Evolutionary conservation across 2,329 filamentous ascomycete genomes (phyloP).

Genomic region (Epichloe glyceriae): DNA sequence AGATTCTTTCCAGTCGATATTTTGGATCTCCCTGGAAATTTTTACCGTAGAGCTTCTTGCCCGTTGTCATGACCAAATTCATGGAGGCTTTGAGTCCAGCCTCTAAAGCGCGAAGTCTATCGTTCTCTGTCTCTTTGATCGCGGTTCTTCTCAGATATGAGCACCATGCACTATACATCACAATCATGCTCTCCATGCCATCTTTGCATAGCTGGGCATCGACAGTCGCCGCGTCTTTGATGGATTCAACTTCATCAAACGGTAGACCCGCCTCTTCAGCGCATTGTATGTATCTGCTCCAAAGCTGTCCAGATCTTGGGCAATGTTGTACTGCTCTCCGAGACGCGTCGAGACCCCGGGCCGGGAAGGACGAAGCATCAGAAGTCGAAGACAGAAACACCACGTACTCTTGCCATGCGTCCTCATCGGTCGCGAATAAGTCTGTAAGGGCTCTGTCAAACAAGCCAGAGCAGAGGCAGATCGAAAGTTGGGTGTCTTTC

Average conservation of each 20-base stretch:
- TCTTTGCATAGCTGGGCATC: slow-evolving; percentile 73
- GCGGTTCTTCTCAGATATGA: slow-evolving; percentile 81
- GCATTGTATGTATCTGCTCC: slow-evolving; percentile 78
- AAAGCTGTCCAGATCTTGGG: slow-evolving; percentile 82
- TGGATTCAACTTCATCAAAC: slow-evolving; percentile 71
- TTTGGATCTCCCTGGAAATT: slow-evolving; percentile 74
- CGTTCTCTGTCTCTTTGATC: slow-evolving; percentile 61
- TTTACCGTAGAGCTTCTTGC: slow-evolving; percentile 59
- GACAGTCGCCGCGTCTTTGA: slow-evolving; percentile 86
- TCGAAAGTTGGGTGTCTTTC: slow-evolving; percentile 28
- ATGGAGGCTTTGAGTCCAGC: slow-evolving; percentile 77
- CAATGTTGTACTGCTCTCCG: slow-evolving; percentile 80
- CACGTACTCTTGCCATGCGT: slow-evolving; percentile 72
- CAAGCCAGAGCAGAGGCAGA: slow-evolving; percentile 48
- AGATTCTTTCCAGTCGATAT: slow-evolving; percentile 80
- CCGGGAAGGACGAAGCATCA: slow-evolving; percentile 23
- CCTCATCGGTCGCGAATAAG: slow-evolving; percentile 59
- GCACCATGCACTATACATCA: slow-evolving; percentile 90
- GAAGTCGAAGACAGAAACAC: slow-evolving; percentile 51
- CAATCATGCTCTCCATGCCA: slow-evolving; percentile 76
- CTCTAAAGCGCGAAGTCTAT: slow-evolving; percentile 80
- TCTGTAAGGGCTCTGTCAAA: slow-evolving; percentile 64
- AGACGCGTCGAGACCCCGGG: slow-evolving; percentile 51
- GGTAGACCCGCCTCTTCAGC: slow-evolving; percentile 66
- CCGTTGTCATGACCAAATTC: slow-evolving; percentile 72